phyloP scores from a whole-genome alignment of 225 moss, liverwort and hornwort species.

The Polytrichum commune region DNA sequence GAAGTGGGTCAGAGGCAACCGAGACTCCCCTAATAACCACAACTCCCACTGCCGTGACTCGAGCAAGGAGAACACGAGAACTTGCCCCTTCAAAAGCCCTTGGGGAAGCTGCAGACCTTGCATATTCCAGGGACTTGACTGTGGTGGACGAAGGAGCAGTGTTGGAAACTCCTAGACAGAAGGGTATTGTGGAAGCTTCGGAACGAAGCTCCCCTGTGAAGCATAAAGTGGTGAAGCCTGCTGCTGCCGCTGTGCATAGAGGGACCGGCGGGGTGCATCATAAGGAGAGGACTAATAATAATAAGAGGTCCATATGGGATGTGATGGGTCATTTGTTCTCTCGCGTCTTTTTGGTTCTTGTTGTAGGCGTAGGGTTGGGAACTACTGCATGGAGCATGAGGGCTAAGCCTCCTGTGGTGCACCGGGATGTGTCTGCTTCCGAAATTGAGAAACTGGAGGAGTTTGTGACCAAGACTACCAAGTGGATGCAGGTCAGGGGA shows the following conservation, averaged over 20 bases:
- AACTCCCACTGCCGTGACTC: conserved; percentile 33
- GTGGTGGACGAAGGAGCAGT: conserved; percentile 38
- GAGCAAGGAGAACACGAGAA: conserved; percentile 46
- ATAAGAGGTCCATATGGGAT: conserved; percentile 53
- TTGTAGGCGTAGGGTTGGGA: conserved; percentile 64
- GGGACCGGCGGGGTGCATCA: background rate
- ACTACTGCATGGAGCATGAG: conserved; percentile 70
- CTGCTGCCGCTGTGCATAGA: conserved; percentile 8
- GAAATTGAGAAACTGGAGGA: conserved; percentile 93
- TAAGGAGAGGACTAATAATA: conserved; percentile 26
- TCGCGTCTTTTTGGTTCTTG: conserved; percentile 59
- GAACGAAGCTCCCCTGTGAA: conserved; percentile 33
- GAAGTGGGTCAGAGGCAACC: conserved; percentile 30
- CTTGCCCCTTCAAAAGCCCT: conserved; percentile 3
- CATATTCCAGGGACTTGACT: conserved; percentile 43
- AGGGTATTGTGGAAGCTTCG: conserved; percentile 25
- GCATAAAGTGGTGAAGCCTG: conserved; percentile 31
- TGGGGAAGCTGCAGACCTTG: conserved; percentile 34
- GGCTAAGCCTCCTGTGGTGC: conserved; percentile 35
- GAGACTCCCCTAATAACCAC: conserved; percentile 23
- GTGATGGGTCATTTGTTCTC: conserved; percentile 74
- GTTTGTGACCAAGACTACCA: conserved; percentile 78
- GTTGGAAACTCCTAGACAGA: conserved; percentile 9
- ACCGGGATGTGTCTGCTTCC: conserved; percentile 34
- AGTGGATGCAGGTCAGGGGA: conserved; percentile 76